Evolutionary conservation across 2,329 filamentous ascomycete species (phyloP).

Genomic region (Talaromyces sp.): DNA sequence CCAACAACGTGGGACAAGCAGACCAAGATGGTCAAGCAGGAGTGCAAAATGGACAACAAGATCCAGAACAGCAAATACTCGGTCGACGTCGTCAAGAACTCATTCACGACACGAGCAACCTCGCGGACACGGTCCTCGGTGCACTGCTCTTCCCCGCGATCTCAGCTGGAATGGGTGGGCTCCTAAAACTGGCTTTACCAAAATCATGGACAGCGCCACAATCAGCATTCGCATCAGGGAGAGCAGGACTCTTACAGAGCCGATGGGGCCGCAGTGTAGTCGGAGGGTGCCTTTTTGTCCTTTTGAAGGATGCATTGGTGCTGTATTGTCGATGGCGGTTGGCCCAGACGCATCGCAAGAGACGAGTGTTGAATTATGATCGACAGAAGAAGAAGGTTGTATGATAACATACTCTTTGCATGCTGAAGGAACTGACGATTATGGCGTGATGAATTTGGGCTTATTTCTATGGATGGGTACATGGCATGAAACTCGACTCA

Average conservation of each 20-base stretch:
- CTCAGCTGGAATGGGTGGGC: slow-evolving; percentile 72
- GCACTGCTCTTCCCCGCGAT: slow-evolving; percentile 78
- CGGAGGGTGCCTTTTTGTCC: slow-evolving; percentile 83
- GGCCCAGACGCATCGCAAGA: slow-evolving; percentile 46
- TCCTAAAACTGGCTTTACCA: slow-evolving; percentile 68
- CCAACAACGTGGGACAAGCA: slow-evolving; percentile 9
- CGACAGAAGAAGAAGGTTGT: slow-evolving; percentile 34
- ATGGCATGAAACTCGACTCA: not conserved
- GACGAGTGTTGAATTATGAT: slow-evolving; percentile 49
- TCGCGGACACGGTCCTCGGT: slow-evolving; percentile 61
- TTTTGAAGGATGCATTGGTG: slow-evolving; percentile 68
- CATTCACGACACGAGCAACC: slow-evolving; percentile 51
- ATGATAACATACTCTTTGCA: slow-evolving; percentile 10
- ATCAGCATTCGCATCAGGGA: slow-evolving; percentile 36
- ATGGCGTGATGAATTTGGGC: slow-evolving; percentile 7
- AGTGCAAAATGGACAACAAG: slow-evolving; percentile 19
- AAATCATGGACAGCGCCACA: slow-evolving; percentile 59
- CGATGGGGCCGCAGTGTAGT: slow-evolving; percentile 86
- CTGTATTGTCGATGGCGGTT: slow-evolving; percentile 56
- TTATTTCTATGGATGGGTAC: not conserved
- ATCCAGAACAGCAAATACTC: slow-evolving; percentile 30
- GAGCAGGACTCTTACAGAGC: slow-evolving; percentile 70
- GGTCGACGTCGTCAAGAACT: slow-evolving; percentile 47
- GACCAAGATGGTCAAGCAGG: slow-evolving; percentile 7
- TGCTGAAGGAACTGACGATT: not conserved